Conservation (phyloP, 2,329 filamentous ascomycete species). For the Tricladium varicosporioides region DNA sequence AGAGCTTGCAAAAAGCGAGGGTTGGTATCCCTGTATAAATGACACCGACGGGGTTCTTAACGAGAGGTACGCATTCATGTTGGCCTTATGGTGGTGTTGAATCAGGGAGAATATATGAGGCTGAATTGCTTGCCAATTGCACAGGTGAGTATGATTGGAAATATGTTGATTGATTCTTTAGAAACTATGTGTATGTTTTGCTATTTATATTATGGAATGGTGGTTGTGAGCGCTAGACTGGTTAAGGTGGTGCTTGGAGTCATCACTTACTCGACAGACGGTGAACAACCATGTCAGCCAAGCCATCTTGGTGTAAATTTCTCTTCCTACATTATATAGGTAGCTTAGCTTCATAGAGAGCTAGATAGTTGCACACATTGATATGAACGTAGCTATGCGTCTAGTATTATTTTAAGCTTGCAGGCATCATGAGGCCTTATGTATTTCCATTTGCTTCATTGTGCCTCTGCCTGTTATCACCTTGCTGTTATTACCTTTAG, state of each 20-base stretch:
- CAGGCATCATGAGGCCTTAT: conserved; percentile 9
- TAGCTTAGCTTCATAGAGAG: too few species aligned
- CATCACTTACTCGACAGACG: too few species aligned
- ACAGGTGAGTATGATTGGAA: too few species aligned
- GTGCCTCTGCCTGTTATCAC: conserved; percentile 17
- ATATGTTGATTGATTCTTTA: too few species aligned
- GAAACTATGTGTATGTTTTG: too few species aligned
- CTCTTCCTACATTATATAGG: neutral
- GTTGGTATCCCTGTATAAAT: neutral
- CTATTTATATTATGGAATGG: too few species aligned
- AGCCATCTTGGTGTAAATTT: neutral
- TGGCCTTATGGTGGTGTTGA: neutral
- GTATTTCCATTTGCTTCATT: conserved; percentile 16
- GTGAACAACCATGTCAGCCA: neutral
- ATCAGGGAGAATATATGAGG: too few species aligned
- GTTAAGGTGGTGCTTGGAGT: too few species aligned
- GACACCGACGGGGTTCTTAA: neutral
- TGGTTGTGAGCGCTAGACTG: too few species aligned
- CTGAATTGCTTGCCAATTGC: too few species aligned
- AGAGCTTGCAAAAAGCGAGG: neutral
- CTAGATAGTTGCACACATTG: neutral
- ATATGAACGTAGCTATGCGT: neutral
- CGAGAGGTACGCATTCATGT: neutral
- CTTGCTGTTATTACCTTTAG: conserved; percentile 29
- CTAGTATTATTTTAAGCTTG: conserved; percentile 1